Evolutionary conservation across 352 stramenopile genomes (phyloP).

Genomic region (Pythium phragmiticola): DNA sequence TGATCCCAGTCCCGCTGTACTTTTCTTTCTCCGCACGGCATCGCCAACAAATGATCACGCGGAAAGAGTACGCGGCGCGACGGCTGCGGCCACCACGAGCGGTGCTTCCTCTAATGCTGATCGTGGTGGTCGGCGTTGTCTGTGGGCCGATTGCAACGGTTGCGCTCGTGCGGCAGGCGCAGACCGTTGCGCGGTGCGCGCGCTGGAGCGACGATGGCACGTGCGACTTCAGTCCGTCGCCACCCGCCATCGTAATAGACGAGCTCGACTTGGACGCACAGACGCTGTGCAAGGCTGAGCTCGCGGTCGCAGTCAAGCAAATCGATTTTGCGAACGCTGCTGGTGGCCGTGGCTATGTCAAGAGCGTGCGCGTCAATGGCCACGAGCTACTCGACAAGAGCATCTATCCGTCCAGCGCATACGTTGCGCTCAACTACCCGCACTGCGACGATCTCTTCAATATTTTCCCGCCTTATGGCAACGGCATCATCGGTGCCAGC

Average conservation of each 20-base stretch:
- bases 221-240: slow-evolving; percentile 51
- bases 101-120: neutral
- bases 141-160: neutral
- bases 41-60: slow-evolving; percentile 18
- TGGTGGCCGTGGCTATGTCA: slow-evolving; percentile 52
- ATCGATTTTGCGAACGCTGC: slow-evolving; percentile 69
- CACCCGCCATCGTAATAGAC: slow-evolving; percentile 41
- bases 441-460: slow-evolving; percentile 88
- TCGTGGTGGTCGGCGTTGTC: slow-evolving; percentile 2
- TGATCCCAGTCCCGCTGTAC: neutral
- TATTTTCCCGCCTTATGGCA: slow-evolving; percentile 74
- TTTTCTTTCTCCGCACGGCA: neutral
- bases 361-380: slow-evolving; percentile 63
- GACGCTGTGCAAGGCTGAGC: slow-evolving; percentile 79
- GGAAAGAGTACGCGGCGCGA: slow-evolving; percentile 22
- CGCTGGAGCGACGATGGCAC: slow-evolving; percentile 42
- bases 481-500: slow-evolving; percentile 61
- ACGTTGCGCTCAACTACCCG: slow-evolving; percentile 68
- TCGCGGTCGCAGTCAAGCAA: slow-evolving; percentile 77
- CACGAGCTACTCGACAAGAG: slow-evolving; percentile 54
- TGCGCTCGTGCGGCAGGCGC: slow-evolving; percentile 55
- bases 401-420: slow-evolving; percentile 62
- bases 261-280: slow-evolving; percentile 50
- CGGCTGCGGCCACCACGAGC: slow-evolving; percentile 8
- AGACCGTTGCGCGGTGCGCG: slow-evolving; percentile 59